Evolutionary conservation across 2,329 filamentous ascomycete species (phyloP).

Genomic region (Fonsecaea multimorphosa): DNA sequence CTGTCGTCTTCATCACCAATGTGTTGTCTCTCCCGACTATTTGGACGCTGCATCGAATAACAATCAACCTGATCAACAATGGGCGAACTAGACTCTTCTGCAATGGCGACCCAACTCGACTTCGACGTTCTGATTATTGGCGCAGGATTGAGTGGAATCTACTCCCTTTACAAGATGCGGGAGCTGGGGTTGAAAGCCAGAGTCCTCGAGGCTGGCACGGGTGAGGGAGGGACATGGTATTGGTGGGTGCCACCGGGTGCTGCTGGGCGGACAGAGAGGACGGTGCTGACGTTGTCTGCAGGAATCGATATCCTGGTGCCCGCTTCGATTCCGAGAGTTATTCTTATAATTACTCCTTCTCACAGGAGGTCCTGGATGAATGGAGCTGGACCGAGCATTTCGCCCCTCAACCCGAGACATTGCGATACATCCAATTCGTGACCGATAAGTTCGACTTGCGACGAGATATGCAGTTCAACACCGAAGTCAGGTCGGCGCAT

Average conservation of each 20-base stretch:
- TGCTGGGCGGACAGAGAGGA: neutral
- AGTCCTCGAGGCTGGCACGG: constrained; percentile 25
- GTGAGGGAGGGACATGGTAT: constrained; percentile 25
- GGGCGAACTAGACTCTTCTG: neutral
- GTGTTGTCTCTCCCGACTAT: neutral
- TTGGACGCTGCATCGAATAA: neutral
- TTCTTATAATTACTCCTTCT: constrained; percentile 42
- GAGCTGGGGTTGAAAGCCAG: constrained; percentile 49
- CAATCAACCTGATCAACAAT: neutral
- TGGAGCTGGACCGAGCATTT: constrained; percentile 35
- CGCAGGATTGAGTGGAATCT: constrained; percentile 53
- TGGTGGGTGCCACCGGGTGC: constrained; percentile 10
- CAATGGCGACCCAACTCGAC: constrained; percentile 40
- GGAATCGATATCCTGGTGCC: constrained; percentile 32
- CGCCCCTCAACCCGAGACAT: constrained; percentile 40
- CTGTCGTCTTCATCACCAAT: neutral
- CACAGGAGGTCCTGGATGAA: constrained; percentile 36
- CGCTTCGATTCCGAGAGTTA: constrained; percentile 47
- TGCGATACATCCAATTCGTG: constrained; percentile 55
- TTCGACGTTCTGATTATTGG: constrained; percentile 51
- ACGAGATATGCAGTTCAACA: constrained; percentile 46
- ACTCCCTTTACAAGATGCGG: constrained; percentile 50
- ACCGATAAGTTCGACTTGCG: constrained; percentile 49
- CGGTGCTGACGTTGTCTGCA: neutral
- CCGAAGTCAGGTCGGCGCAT: constrained; percentile 31